Percentiles rank a stretch among this genome's conserved stretches.
These are phyloP conservation scores for Cyberlindnera sargentensis DNA, from an alignment of 805 yeast species.

Conservation along the genomic window DNA sequence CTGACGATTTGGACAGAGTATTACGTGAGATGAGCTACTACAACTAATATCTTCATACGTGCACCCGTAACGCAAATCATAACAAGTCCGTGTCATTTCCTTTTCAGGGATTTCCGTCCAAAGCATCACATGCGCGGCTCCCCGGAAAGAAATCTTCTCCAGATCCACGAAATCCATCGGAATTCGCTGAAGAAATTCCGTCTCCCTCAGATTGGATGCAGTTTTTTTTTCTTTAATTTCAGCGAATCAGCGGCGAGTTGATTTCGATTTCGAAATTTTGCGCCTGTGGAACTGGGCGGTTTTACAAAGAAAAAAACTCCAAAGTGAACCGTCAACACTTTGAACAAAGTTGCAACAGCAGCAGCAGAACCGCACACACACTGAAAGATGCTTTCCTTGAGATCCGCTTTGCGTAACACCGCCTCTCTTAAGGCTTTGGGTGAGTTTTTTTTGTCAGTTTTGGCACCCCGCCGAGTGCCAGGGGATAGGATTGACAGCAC, in stretches of 20 bases:
- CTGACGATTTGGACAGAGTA: constrained; percentile 27
- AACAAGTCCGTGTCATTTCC: too few relatives aligned
- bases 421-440: constrained; percentile 22
- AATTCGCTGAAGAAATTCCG: neutral
- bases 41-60: neutral
- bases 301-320: neutral
- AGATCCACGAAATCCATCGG: neutral
- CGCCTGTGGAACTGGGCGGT: neutral
- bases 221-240: constrained; percentile 11
- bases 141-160: too few relatives aligned
- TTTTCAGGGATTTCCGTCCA: neutral
- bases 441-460: constrained; percentile 7
- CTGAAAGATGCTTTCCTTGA: constrained; percentile 22
- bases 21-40: constrained; percentile 7
- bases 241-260: constrained; percentile 23
- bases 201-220: neutral
- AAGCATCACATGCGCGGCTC: neutral
- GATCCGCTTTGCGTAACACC: constrained; percentile 23
- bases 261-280: constrained; percentile 16
- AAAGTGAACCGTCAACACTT: neutral
- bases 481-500: too few relatives aligned
- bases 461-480: too few relatives aligned
- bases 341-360: neutral
- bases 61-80: too few relatives aligned
- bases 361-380: neutral